These are phyloP conservation scores for Apophysomyces trapeziformis DNA, from an alignment of 371 early-diverging fungal species.

Conservation along the genomic window DNA sequence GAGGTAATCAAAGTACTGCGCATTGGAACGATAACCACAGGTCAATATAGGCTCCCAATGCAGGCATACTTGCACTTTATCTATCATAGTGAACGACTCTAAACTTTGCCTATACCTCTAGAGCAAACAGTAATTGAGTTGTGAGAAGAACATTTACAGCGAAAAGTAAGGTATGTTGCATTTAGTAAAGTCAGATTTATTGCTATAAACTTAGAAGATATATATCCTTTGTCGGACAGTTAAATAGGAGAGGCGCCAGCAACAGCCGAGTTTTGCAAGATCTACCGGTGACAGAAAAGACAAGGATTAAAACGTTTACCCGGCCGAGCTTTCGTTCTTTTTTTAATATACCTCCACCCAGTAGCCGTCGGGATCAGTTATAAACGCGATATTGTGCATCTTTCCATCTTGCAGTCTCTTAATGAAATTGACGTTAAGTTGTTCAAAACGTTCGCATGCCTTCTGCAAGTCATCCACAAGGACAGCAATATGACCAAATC, in stretches of 20 bases:
- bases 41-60: no score
- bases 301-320: not conserved
- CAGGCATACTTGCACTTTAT: no score
- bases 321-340: not conserved
- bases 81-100: no score
- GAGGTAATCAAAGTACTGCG: no score
- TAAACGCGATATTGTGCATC: constrained; percentile 88
- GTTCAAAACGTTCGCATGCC: constrained; percentile 78
- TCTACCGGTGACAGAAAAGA: constrained; percentile 9
- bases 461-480: constrained; percentile 81
- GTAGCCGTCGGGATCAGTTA: constrained; percentile 89
- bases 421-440: constrained; percentile 73
- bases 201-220: no score
- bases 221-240: not conserved
- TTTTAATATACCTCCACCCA: constrained; percentile 65
- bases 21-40: no score
- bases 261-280: constrained; percentile 29
- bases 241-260: constrained; percentile 19
- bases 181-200: no score
- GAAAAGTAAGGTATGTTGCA: no score
- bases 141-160: no score
- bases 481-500: constrained; percentile 86
- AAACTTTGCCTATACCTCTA: no score
- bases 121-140: no score
- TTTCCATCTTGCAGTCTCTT: constrained; percentile 79